Conservation (phyloP, 805 yeast genomes). For the Metschnikowia aberdeeniae region DNA sequence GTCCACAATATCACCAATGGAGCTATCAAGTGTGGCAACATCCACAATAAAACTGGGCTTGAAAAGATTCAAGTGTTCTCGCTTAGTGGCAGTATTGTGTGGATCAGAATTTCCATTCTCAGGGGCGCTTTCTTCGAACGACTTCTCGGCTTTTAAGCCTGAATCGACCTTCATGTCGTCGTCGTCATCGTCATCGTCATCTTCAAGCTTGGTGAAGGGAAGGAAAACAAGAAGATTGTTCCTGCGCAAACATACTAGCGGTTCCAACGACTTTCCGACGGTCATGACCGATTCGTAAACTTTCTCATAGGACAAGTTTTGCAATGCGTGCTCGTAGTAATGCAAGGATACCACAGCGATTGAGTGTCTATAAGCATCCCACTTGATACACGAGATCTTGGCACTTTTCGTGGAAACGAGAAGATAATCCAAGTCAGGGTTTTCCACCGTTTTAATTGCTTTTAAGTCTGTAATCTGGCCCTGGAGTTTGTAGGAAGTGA, state of each 20-base stretch:
- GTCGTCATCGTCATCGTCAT: conserved; percentile 40
- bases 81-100: not conserved
- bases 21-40: conserved; percentile 52
- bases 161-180: conserved; percentile 19
- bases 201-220: conserved; percentile 51
- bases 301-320: conserved; percentile 44
- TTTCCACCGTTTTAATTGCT: conserved; percentile 45
- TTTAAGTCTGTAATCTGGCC: conserved; percentile 64
- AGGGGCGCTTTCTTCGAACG: not conserved
- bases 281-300: conserved; percentile 43
- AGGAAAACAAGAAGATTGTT: conserved; percentile 69
- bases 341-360: conserved; percentile 79
- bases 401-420: conserved; percentile 68
- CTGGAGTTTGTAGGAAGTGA: conserved; percentile 65
- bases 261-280: conserved; percentile 54
- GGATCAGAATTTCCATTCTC: not conserved
- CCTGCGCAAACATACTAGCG: conserved; percentile 55
- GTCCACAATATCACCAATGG: conserved; percentile 63
- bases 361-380: conserved; percentile 53
- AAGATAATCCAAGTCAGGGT: conserved; percentile 52
- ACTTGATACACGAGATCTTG: conserved; percentile 69
- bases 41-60: conserved; percentile 57
- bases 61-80: conserved; percentile 24
- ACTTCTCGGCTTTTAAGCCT: conserved; percentile 2
- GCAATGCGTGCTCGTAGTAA: conserved; percentile 72